Evolutionary conservation across 2,329 filamentous ascomycete species (phyloP).

Genomic region (Aspergillus pseudoglaucus): DNA sequence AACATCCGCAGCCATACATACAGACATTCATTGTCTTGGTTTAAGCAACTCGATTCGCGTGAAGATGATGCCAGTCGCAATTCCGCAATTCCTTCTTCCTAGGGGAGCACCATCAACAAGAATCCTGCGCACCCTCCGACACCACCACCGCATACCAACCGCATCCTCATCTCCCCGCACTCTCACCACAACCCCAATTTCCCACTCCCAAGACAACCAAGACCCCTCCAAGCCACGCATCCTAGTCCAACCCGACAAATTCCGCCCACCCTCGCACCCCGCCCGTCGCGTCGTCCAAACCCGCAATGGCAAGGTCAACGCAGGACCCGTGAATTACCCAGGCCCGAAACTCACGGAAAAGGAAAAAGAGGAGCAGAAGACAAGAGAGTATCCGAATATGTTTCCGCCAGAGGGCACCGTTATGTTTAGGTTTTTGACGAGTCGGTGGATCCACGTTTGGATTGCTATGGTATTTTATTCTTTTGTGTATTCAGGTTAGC

Average conservation of each 20-base stretch:
- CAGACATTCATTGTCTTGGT: not conserved
- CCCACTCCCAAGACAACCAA: conserved; percentile 10
- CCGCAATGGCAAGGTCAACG: conserved; percentile 17
- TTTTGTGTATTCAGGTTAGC: conserved; percentile 7
- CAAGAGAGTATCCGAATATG: conserved; percentile 76
- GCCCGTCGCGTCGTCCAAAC: conserved; percentile 56
- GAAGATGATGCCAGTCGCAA: conserved; percentile 22
- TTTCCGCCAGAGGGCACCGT: conserved; percentile 79
- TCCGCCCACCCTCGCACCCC: conserved; percentile 87
- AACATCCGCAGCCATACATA: not conserved
- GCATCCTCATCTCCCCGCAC: conserved; percentile 13
- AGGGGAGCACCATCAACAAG: conserved; percentile 39
- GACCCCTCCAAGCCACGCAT: conserved; percentile 54
- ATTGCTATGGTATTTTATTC: conserved; percentile 66
- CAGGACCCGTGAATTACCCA: conserved; percentile 58
- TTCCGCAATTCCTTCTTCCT: conserved; percentile 64
- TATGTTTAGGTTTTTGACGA: conserved; percentile 78
- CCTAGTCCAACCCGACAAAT: conserved; percentile 80
- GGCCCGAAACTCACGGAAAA: conserved; percentile 63
- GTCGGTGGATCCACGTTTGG: conserved; percentile 65
- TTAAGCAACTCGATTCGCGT: not conserved
- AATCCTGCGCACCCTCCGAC: conserved; percentile 22
- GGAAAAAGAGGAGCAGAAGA: conserved; percentile 60
- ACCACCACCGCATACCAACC: conserved; percentile 16
- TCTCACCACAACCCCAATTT: conserved; percentile 13